Percentiles rank a stretch among this genome's conserved stretches.
Conservation (phyloP, 495 filamentous ascomycete genomes). For the Glonium stellatum region DNA sequence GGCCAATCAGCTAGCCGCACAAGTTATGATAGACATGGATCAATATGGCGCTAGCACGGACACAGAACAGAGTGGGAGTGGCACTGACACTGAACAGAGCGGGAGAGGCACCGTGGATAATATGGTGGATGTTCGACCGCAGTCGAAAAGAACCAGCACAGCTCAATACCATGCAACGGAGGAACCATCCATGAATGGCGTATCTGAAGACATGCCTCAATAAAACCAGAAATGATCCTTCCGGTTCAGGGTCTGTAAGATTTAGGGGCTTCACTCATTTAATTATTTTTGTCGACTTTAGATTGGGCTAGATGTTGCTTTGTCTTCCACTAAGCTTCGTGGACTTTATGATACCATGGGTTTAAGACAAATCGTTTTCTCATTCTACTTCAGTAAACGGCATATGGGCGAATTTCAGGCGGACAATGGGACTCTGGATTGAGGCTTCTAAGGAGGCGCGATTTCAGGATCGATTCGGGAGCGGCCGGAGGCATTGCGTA, state of each 20-base stretch:
- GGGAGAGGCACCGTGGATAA: background rate
- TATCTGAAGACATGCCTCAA: background rate
- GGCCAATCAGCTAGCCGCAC: constrained; percentile 32
- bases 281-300: background rate
- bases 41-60: background rate
- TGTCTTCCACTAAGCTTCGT: too few relatives aligned
- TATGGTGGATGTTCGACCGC: background rate
- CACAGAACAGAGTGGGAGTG: background rate
- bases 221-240: too few relatives aligned
- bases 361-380: too few relatives aligned
- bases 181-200: background rate
- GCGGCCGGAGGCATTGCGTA: too few relatives aligned
- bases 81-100: background rate
- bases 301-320: background rate
- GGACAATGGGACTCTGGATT: too few relatives aligned
- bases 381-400: too few relatives aligned
- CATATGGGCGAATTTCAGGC: too few relatives aligned
- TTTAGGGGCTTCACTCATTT: too few relatives aligned
- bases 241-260: too few relatives aligned
- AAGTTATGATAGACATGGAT: constrained; percentile 1
- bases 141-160: constrained; percentile 8
- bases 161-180: constrained; percentile 1
- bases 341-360: too few relatives aligned
- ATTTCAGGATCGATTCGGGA: too few relatives aligned
- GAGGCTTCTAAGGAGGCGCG: too few relatives aligned